A percentile compares a stretch with the other conserved stretches of the same genome.
Conservation (phyloP, 306 rosid species). For the Vigna radiata region DNA sequence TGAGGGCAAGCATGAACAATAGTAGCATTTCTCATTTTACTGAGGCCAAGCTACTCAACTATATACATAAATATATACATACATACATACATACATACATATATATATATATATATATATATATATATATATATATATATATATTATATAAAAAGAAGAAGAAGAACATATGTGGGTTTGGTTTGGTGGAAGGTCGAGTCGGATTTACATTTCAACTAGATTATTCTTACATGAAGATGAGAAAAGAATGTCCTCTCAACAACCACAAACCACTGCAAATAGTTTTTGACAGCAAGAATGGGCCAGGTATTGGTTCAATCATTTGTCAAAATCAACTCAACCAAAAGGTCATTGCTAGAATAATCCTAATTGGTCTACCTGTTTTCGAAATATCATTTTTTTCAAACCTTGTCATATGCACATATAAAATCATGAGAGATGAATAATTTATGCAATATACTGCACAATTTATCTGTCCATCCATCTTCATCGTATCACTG, state of each 20-base stretch:
- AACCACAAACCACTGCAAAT: constrained; percentile 22
- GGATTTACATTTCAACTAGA: constrained; percentile 48
- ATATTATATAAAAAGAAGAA: neutral
- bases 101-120: too few relatives aligned
- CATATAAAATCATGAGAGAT: too few relatives aligned
- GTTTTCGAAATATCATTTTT: neutral
- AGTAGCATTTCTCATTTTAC: neutral
- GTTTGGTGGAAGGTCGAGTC: constrained; percentile 51
- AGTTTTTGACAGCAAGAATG: constrained; percentile 25
- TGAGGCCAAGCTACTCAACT: too few relatives aligned
- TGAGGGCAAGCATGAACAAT: neutral
- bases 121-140: too few relatives aligned
- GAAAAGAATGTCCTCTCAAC: constrained; percentile 35
- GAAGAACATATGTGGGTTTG: neutral
- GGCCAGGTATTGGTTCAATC: constrained; percentile 18
- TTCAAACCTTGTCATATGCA: neutral
- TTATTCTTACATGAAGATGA: constrained; percentile 22
- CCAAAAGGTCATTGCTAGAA: constrained; percentile 27
- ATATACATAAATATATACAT: too few relatives aligned
- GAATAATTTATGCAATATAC: too few relatives aligned
- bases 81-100: too few relatives aligned
- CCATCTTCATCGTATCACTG: neutral
- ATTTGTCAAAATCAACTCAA: constrained; percentile 28
- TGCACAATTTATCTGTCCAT: neutral
- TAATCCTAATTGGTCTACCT: neutral